Evolutionary conservation across 176 grass and related monocot genomes (phyloP), one percentile per base, ranked within the genome.

Genomic region (Bonia amplexicaulis): DNA sequence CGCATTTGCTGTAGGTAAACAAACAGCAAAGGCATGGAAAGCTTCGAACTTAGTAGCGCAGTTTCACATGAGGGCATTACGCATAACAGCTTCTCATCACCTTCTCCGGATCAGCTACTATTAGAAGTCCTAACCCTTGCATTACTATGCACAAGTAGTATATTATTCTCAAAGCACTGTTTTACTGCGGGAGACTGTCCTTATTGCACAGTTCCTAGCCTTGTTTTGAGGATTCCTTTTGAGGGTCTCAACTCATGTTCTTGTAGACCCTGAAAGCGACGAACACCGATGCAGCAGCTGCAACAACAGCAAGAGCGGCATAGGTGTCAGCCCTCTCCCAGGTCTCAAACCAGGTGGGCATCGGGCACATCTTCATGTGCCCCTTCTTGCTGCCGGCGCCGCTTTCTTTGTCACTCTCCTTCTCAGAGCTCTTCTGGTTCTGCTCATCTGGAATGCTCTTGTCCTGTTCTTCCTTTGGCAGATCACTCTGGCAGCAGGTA

Each of bases 341-440:
- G 41, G 90, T 94, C 82, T 99, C 92, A 33, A 92, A 92, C 90
- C 88, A 94, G 71, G 86, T 94, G 12, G 97, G 97, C 84, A 96
- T 92, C 5, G 85, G 37, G 67, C 90, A 99, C 26, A 73, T 74
- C 84, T 91, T 99, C 42, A 42, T 65, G 46, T 78, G 26, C 19
- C 88, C 84, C 86, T 91, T 92, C 78, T 69, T 89, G 61, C 55
- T 65, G 48, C 29, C 31, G 40, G 49, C 71, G 39, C 53, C 42
- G 9, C 25, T 68, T 37, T 76, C 82, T 69, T 90, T 90, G 62
- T 82, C 80, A 60, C 55, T 19, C 31, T 81, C 83, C 62, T 81
- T 45, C 81, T 78, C 55, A 25, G 53, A 80, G 61, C 63, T 82
- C 64, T 92, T 90, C 19, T 71, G 69, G 53, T 76, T 72, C 77